A percentile compares a stretch with the other conserved stretches of the same genome.
Evolutionary conservation across 257 asterid species (phyloP).

Genomic region (Henckelia pumila): DNA sequence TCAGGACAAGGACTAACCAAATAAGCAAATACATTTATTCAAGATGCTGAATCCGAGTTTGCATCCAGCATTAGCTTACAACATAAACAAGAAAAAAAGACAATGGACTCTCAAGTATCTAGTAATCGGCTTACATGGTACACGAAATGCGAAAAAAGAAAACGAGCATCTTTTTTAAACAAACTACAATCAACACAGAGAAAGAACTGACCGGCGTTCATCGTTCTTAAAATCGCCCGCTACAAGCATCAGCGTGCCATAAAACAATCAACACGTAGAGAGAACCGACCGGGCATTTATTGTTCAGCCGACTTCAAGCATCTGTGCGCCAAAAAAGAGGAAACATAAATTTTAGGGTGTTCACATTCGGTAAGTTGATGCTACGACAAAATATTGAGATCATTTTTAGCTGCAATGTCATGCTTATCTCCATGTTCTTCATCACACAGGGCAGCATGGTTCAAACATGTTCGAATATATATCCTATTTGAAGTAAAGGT

Average conservation of each 20-base stretch:
- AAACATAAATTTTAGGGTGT: neutral
- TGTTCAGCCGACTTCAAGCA: slow-evolving; percentile 38
- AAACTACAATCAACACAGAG: slow-evolving; percentile 21
- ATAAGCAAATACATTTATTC: slow-evolving; percentile 20
- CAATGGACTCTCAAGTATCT: slow-evolving; percentile 7
- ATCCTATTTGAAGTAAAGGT: too few relatives aligned
- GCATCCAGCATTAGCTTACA: slow-evolving; percentile 20
- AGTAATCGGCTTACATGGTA: slow-evolving; percentile 16
- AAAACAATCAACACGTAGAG: slow-evolving; percentile 14
- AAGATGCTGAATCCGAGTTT: slow-evolving; percentile 23
- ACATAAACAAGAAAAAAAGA: slow-evolving; percentile 21
- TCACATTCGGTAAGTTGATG: neutral
- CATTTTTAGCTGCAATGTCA: neutral
- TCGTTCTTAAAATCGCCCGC: slow-evolving; percentile 24
- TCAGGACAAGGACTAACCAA: neutral
- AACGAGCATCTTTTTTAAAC: neutral
- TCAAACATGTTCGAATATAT: too few relatives aligned
- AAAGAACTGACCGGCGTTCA: slow-evolving; percentile 21
- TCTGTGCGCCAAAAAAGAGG: slow-evolving; percentile 33
- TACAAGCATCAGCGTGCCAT: neutral
- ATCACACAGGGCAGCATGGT: neutral
- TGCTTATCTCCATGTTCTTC: neutral
- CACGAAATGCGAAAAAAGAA: slow-evolving; percentile 20
- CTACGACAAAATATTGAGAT: neutral
- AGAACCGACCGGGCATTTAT: slow-evolving; percentile 22